Evolutionary conservation across 2,329 filamentous ascomycete species (phyloP).

Genomic region (Trichophyton benhamiae): DNA sequence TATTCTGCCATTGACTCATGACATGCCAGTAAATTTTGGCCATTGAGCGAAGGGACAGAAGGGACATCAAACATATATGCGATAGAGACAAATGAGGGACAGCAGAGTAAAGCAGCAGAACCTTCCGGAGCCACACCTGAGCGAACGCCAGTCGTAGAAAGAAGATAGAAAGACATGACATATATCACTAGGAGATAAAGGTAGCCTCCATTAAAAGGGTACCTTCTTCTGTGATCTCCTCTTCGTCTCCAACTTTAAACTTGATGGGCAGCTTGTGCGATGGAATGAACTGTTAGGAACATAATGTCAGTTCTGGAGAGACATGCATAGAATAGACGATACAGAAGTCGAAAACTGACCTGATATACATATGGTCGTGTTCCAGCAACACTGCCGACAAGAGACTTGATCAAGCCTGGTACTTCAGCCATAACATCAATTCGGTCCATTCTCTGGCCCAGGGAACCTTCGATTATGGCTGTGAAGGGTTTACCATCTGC

Average conservation of each 20-base stretch:
- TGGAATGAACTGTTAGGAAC: slow-evolving; percentile 54
- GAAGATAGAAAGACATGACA: neutral
- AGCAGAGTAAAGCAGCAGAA: neutral
- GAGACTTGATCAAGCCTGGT: slow-evolving; percentile 86
- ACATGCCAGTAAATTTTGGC: neutral
- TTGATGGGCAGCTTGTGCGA: slow-evolving; percentile 57
- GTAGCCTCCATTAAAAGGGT: slow-evolving; percentile 77
- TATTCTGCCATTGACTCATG: neutral
- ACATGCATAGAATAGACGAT: neutral
- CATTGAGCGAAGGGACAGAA: neutral
- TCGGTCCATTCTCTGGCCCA: slow-evolving; percentile 62
- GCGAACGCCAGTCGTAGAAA: slow-evolving; percentile 13
- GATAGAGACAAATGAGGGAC: neutral
- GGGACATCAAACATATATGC: neutral
- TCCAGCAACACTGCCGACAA: slow-evolving; percentile 76
- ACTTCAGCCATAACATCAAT: slow-evolving; percentile 96
- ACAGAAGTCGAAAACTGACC: slow-evolving; percentile 38
- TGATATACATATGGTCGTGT: slow-evolving; percentile 98
- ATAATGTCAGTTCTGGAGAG: neutral
- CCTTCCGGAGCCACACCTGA: slow-evolving; percentile 5
- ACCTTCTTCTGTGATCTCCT: slow-evolving; percentile 67
- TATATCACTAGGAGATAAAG: slow-evolving; percentile 60
- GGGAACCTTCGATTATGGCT: slow-evolving; percentile 54
- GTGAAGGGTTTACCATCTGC: slow-evolving; percentile 63
- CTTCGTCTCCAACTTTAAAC: slow-evolving; percentile 65